Conservation (phyloP, 129 eudicot genomes). For the Gnaphalium uliginosum region DNA sequence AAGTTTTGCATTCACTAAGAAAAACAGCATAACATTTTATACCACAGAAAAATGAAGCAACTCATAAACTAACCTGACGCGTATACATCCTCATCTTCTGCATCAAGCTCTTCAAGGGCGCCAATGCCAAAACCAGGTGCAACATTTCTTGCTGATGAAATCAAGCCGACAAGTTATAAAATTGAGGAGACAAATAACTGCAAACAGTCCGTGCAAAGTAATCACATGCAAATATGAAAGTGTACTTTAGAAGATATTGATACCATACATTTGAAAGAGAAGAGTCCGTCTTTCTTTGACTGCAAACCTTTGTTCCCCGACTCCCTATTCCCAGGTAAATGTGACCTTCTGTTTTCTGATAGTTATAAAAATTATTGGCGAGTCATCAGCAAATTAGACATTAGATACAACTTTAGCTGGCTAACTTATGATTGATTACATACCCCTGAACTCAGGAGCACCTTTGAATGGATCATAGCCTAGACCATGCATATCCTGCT, state of each 20-base stretch:
- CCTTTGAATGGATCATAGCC: slow-evolving; percentile 94
- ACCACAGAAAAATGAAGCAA: neutral
- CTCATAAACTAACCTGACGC: slow-evolving; percentile 50
- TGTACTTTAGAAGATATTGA: slow-evolving; percentile 6
- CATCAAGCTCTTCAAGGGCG: slow-evolving; percentile 96
- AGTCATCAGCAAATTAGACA: slow-evolving; percentile 3
- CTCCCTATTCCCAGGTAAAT: slow-evolving; percentile 49
- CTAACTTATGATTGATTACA: slow-evolving; percentile 26
- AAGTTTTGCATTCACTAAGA: slow-evolving; percentile 3
- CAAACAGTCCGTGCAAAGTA: slow-evolving; percentile 19
- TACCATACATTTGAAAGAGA: slow-evolving; percentile 54
- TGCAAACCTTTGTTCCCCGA: slow-evolving; percentile 39
- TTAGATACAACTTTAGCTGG: slow-evolving; percentile 7
- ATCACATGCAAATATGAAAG: slow-evolving; percentile 6
- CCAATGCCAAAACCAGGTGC: slow-evolving; percentile 99
- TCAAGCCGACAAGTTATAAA: slow-evolving; percentile 27
- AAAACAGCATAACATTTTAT: slow-evolving; percentile 12
- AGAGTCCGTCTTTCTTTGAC: slow-evolving; percentile 51
- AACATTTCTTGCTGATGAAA: slow-evolving; percentile 71
- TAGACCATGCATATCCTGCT: slow-evolving; percentile 92
- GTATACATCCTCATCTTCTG: slow-evolving; percentile 93
- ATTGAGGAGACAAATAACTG: slow-evolving; percentile 13
- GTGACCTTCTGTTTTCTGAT: slow-evolving; percentile 74
- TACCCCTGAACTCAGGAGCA: slow-evolving; percentile 98
- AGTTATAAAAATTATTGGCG: slow-evolving; percentile 28